A percentile compares a stretch with the other conserved stretches of the same genome.
phyloP scores from a whole-genome alignment of 192 early-diverging fungal species.

The Phlyctochytrium bullatum region DNA sequence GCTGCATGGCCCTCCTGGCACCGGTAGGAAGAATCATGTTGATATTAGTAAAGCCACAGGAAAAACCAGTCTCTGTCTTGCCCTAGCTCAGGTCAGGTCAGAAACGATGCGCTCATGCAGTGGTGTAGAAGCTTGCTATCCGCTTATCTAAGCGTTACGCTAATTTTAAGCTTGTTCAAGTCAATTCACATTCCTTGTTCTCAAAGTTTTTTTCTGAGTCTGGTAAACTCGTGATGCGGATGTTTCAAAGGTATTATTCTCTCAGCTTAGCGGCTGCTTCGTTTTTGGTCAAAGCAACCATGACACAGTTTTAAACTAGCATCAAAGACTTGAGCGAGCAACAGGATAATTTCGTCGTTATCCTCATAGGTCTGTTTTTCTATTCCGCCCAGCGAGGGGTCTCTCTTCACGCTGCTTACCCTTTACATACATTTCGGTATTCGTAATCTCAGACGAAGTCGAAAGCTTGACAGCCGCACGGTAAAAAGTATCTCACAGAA shows the following conservation, averaged over 20 bases:
- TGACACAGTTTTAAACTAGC: too few species aligned
- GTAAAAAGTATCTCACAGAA: slow-evolving; percentile 1
- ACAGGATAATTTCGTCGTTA: slow-evolving; percentile 57
- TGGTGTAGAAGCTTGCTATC: slow-evolving; percentile 56
- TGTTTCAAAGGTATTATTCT: slow-evolving; percentile 59
- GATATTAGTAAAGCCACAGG: slow-evolving; percentile 44
- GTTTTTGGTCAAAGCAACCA: too few species aligned
- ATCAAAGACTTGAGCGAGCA: slow-evolving; percentile 57
- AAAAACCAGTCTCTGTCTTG: slow-evolving; percentile 65
- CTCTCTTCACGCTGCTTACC: background rate
- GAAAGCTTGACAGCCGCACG: slow-evolving; percentile 68
- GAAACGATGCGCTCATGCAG: too few species aligned
- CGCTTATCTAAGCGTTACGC: slow-evolving; percentile 53
- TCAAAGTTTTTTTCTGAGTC: slow-evolving; percentile 72
- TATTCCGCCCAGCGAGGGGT: too few species aligned
- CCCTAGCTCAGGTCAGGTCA: slow-evolving; percentile 56
- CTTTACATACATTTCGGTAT: background rate
- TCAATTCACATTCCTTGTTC: slow-evolving; percentile 71
- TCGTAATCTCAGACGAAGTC: slow-evolving; percentile 58
- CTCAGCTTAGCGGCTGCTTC: too few species aligned
- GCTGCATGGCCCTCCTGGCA: slow-evolving; percentile 67
- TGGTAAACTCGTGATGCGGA: slow-evolving; percentile 63
- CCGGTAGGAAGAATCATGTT: too few species aligned
- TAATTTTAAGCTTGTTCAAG: slow-evolving; percentile 61
- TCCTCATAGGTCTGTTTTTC: slow-evolving; percentile 54